These are phyloP conservation scores for Calocybe gambosa DNA, from an alignment of 1,284 basidiomycete genomes.

Conservation along the genomic window DNA sequence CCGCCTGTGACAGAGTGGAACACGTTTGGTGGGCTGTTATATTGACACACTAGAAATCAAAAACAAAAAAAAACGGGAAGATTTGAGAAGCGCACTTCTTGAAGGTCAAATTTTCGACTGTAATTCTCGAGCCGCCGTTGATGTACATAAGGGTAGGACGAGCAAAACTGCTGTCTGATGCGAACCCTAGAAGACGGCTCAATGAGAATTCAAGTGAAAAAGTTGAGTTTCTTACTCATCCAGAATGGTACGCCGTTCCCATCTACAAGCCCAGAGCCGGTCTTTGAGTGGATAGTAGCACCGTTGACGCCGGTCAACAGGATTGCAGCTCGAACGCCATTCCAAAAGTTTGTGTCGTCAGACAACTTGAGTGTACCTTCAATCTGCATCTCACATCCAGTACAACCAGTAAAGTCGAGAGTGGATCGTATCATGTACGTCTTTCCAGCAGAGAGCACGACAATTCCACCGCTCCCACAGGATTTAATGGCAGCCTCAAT, in stretches of 20 bases:
- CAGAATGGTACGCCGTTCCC: slow-evolving; percentile 26
- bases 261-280: slow-evolving; percentile 24
- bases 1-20: slow-evolving; percentile 25
- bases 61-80: background rate
- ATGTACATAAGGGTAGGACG: slow-evolving; percentile 25
- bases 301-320: slow-evolving; percentile 20
- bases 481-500: slow-evolving; percentile 23
- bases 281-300: slow-evolving; percentile 22
- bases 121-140: slow-evolving; percentile 20
- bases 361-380: slow-evolving; percentile 26
- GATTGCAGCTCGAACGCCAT: slow-evolving; percentile 21
- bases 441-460: slow-evolving; percentile 23
- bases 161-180: slow-evolving; percentile 21
- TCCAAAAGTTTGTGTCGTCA: slow-evolving; percentile 23
- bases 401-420: slow-evolving; percentile 24
- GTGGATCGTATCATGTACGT: slow-evolving; percentile 22
- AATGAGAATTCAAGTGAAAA: background rate
- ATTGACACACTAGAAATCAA: background rate
- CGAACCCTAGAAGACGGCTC: slow-evolving; percentile 15
- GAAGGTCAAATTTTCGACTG: slow-evolving; percentile 23
- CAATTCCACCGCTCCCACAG: slow-evolving; percentile 26
- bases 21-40: slow-evolving; percentile 22
- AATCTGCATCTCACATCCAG: slow-evolving; percentile 23
- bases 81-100: slow-evolving; percentile 15
- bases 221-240: slow-evolving; percentile 16